Percentiles rank a stretch among this genome's conserved stretches.
Conservation (phyloP, 2,329 filamentous ascomycete species). For the Pseudogymnoascus sp. region DNA sequence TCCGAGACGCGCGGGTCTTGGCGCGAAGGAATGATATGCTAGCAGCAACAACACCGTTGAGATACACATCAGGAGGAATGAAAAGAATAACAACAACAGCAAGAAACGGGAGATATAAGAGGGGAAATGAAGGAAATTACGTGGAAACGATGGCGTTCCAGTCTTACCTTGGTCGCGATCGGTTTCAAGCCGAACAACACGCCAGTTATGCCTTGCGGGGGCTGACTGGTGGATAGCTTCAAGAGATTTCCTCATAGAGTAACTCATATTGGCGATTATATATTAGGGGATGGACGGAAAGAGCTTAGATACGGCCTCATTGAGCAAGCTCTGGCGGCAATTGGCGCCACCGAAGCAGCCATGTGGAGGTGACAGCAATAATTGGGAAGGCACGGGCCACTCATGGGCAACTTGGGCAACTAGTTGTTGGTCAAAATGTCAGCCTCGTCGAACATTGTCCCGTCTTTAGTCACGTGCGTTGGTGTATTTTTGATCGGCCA, state of each 20-base stretch:
- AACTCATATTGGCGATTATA: neutral
- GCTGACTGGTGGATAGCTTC: conserved; percentile 5
- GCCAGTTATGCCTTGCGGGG: conserved; percentile 5
- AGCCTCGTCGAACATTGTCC: neutral
- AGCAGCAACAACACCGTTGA: neutral
- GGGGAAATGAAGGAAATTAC: neutral
- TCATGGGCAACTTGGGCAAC: neutral
- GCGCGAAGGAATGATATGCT: neutral
- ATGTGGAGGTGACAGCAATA: neutral
- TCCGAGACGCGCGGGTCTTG: neutral
- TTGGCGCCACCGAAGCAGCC: neutral
- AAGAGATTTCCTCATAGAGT: neutral
- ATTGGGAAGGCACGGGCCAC: neutral
- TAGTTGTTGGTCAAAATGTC: neutral
- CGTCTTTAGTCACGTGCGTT: neutral
- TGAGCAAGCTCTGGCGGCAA: neutral
- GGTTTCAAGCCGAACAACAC: neutral
- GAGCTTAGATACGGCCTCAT: neutral
- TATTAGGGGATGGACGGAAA: neutral
- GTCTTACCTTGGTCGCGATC: neutral
- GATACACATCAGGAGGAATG: neutral
- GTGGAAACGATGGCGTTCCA: neutral
- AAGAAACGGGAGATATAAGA: neutral
- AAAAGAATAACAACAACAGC: neutral
- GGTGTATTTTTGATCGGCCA: neutral